Evolutionary conservation across 2,329 filamentous ascomycete species (phyloP), one percentile per base, ranked within the genome.

Genomic region (Arthrobotrys pseudoclavata): DNA sequence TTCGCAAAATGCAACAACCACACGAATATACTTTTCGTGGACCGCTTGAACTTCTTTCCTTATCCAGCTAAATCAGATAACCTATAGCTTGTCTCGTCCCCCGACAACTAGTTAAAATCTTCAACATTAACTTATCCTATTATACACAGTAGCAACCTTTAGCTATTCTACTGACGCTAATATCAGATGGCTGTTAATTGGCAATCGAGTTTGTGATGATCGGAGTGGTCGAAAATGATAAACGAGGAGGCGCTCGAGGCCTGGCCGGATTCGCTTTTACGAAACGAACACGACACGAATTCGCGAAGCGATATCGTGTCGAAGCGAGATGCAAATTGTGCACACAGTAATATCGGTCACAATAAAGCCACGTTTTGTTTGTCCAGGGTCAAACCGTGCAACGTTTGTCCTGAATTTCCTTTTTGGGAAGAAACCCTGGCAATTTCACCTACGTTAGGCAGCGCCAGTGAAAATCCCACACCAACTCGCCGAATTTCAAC

Each of bases 331-430:
- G n/a, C 18, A 6, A 37, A 57, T 37, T 57, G 52, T 57, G 52
- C n/a, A n/a, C n/a, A n/a, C n/a, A n/a, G n/a, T 57, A 57, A 57
- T 29, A 29, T 37, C 50, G 29, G 18, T 57, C 24, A 22, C 29
- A n/a, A 34, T 29, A 37, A 37, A 20, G 29, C 52, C 52, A 57
- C 52, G 52, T 57, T 57, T 57, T 34, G 55, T 29, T 57, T n/a
- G 55, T 12, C 20, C 24, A 42, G 34, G 53, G 20, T 37, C 42
- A 45, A 45, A 45, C 29, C 29, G 20, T 34, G 34, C 34, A 42
- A 2, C 13, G 55, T 60, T 60, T 42, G 55, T 42, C 55, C n/a
- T 7, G 3, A 5, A 24, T 40, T 42, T 60, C 34, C 55, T 15
- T n/a, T 60, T 42, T 60, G 3, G 31, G 31, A 12, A 15, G 0